Conservation (phyloP, 352 stramenopile genomes). For the Paralagenidium karlingii region DNA sequence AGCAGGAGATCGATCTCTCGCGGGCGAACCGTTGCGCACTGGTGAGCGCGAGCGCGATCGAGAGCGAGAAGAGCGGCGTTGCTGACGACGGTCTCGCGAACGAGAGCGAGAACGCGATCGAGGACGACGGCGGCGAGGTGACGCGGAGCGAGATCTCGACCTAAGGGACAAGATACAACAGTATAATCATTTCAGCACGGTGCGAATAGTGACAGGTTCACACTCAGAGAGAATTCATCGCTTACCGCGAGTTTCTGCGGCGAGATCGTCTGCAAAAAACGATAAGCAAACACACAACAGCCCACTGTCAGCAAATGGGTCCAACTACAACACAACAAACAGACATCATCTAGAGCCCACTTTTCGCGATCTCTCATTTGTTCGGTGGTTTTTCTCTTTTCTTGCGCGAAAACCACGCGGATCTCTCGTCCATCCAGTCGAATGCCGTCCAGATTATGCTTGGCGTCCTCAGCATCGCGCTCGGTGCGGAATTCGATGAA, state of each 20-base stretch:
- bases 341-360: conserved; percentile 1
- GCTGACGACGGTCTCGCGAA: conserved; percentile 1
- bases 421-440: conserved; percentile 88
- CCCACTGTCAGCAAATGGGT: conserved; percentile 1
- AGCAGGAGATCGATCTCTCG: conserved; percentile 11
- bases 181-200: not conserved
- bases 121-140: conserved; percentile 8
- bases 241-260: conserved; percentile 6
- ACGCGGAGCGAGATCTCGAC: conserved; percentile 27
- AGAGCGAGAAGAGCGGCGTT: not conserved
- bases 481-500: conserved; percentile 93
- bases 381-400: conserved; percentile 90
- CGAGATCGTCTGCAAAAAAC: not conserved
- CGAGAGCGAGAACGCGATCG: conserved; percentile 2
- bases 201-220: too few species aligned
- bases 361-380: conserved; percentile 87
- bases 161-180: not conserved
- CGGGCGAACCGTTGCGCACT: conserved; percentile 28
- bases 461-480: conserved; percentile 84
- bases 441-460: conserved; percentile 85
- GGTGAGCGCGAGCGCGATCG: conserved; percentile 24
- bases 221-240: not conserved
- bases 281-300: conserved; percentile 4
- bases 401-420: conserved; percentile 93
- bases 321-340: conserved; percentile 2